phyloP scores from a whole-genome alignment of 1,284 basidiomycete genomes.

The Cutaneotrichosporon sp. region DNA sequence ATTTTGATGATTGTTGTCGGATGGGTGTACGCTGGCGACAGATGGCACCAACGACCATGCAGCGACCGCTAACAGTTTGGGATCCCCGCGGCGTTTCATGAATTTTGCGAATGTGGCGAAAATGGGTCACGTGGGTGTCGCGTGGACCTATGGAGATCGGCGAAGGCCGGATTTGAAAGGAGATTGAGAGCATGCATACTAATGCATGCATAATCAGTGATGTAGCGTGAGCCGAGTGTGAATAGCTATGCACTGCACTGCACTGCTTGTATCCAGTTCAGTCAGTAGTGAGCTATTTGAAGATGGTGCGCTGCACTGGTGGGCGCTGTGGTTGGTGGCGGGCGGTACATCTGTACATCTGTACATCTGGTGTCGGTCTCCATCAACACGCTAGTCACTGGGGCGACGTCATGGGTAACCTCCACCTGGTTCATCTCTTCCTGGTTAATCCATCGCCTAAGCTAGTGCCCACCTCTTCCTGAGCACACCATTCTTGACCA shows the following conservation, averaged over 20 bases:
- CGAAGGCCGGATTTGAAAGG: too few relatives aligned
- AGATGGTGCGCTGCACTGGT: too few relatives aligned
- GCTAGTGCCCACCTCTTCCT: neutral
- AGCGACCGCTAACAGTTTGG: neutral
- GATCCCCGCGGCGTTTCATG: neutral
- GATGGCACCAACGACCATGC: neutral
- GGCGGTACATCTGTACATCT: too few relatives aligned
- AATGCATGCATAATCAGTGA: too few relatives aligned
- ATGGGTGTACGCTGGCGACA: slow-evolving; percentile 9
- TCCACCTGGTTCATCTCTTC: neutral
- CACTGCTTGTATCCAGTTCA: too few relatives aligned
- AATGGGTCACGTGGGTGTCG: neutral
- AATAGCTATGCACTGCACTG: too few relatives aligned
- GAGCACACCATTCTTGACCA: neutral
- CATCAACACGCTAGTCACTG: too few relatives aligned
- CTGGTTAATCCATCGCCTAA: neutral
- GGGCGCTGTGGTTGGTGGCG: too few relatives aligned
- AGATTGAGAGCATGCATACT: too few relatives aligned
- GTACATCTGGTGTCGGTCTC: too few relatives aligned
- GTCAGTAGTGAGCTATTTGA: too few relatives aligned
- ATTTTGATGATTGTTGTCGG: slow-evolving; percentile 24
- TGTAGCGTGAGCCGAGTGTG: too few relatives aligned
- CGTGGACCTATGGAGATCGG: neutral
- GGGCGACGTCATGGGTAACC: neutral
- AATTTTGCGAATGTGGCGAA: neutral